Percentiles rank a stretch among this genome's conserved stretches.
Conservation (phyloP, 2,329 filamentous ascomycete genomes). For the Paraphaeosphaeria minitans region DNA sequence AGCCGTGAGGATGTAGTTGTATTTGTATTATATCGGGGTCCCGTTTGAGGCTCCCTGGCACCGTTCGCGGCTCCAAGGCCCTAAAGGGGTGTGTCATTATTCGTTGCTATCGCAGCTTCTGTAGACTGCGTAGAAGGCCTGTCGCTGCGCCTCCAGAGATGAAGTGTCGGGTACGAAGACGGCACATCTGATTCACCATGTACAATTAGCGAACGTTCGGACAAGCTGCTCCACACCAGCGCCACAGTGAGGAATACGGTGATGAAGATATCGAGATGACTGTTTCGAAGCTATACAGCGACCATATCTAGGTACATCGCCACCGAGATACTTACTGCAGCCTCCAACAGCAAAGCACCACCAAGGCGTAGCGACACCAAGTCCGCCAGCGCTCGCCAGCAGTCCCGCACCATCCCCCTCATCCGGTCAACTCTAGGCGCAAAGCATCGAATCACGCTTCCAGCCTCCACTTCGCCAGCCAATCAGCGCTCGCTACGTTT, state of each 20-base stretch:
- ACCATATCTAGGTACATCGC: neutral
- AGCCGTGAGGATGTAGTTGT: neutral
- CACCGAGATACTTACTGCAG: neutral
- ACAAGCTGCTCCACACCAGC: neutral
- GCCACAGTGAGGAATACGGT: neutral
- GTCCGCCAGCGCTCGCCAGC: constrained; percentile 28
- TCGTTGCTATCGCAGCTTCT: neutral
- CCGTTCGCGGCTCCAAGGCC: neutral
- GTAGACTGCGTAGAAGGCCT: neutral
- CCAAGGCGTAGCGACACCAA: neutral
- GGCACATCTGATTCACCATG: neutral
- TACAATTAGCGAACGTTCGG: neutral
- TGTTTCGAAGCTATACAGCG: neutral
- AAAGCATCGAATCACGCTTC: constrained; percentile 37
- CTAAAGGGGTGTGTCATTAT: neutral
- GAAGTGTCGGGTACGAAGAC: neutral
- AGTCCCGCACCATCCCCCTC: constrained; percentile 19
- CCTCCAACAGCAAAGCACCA: neutral
- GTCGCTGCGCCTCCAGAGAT: neutral
- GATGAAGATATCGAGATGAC: too few species aligned
- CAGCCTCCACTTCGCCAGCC: constrained; percentile 31
- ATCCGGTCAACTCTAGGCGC: constrained; percentile 33
- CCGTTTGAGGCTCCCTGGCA: neutral
- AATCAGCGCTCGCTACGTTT: constrained; percentile 46
- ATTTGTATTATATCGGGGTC: neutral